Evolutionary conservation across 2,329 filamentous ascomycete species (phyloP).

Genomic region (Diaporthe vaccinii): DNA sequence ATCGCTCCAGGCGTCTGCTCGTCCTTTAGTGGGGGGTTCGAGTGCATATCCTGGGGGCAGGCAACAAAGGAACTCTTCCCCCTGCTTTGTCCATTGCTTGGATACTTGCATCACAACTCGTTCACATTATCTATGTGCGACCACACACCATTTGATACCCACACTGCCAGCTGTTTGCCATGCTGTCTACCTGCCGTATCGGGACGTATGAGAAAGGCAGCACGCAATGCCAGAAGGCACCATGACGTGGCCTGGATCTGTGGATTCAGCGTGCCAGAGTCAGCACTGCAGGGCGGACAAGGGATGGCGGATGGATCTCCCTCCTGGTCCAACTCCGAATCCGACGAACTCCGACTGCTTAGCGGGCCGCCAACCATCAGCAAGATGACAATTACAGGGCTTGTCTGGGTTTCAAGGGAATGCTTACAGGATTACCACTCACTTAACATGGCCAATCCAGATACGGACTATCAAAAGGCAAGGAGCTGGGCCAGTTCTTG

Average conservation of each 20-base stretch:
- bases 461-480: neutral
- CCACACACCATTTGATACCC: neutral
- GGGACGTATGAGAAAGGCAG: neutral
- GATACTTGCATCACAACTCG: neutral
- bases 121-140: neutral
- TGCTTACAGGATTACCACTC: neutral
- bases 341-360: slow-evolving; percentile 9
- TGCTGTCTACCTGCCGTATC: neutral
- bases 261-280: neutral
- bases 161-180: neutral
- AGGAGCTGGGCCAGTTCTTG: neutral
- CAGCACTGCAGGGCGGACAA: slow-evolving; percentile 8
- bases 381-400: neutral
- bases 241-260: slow-evolving; percentile 8
- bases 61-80: neutral
- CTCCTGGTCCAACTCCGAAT: slow-evolving; percentile 9
- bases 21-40: slow-evolving; percentile 12
- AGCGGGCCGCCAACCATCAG: neutral
- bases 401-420: neutral
- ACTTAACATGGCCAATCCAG: neutral
- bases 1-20: neutral
- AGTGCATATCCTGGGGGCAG: neutral
- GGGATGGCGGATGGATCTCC: neutral
- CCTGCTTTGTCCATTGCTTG: neutral
- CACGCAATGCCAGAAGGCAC: neutral